Evolutionary conservation across 148 eudicot genomes (phyloP), one percentile per base, ranked within the genome.

Genomic region (Limonium bicolor): DNA sequence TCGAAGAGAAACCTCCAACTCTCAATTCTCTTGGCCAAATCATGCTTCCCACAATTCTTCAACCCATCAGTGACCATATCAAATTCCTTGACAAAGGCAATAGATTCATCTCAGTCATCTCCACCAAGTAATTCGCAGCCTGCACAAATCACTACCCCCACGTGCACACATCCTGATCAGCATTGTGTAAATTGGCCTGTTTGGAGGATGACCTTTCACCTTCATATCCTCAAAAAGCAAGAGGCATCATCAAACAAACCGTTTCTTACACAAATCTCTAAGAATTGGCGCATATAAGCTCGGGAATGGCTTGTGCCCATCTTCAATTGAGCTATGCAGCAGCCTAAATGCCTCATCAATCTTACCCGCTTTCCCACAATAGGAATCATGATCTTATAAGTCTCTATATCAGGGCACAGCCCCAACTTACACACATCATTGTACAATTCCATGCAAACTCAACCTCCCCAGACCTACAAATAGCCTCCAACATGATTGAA

Each of bases 11-110:
- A 90, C 74, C 60, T 90, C 95, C 48, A 90, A 52, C 38, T 84
- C 75, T 90, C 93, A 10, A 90, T 80, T 59, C 71, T 68, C 73
- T 71, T 65, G 55, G 94, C 97, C 47, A 90, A 57, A 41, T 90
- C 93, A 61, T 80, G 97, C 61, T 90, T 77, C 66, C 97, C 97
- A 52, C 79, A 67, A 27, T 84, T 72, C 79, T 77, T 90, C 59
- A 90, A 73, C 8, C 97, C 97, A 68, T 90, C 97, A 41, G 93
- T 80, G 27, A 90, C 93, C 95, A 84, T 77, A 65, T 84, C 97
- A 63, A 90, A 90, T 68, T 74, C 41, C 58, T 64, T 1, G 95
- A 70, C 76, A 77, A 54, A 28, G 97, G 97, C 25, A 54, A 36
- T 40, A 90, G 62, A 48, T 61, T 67, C 14, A 77, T 44, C 76